phyloP scores from a whole-genome alignment of 805 yeast species.

The Wickerhamiella cacticola region DNA sequence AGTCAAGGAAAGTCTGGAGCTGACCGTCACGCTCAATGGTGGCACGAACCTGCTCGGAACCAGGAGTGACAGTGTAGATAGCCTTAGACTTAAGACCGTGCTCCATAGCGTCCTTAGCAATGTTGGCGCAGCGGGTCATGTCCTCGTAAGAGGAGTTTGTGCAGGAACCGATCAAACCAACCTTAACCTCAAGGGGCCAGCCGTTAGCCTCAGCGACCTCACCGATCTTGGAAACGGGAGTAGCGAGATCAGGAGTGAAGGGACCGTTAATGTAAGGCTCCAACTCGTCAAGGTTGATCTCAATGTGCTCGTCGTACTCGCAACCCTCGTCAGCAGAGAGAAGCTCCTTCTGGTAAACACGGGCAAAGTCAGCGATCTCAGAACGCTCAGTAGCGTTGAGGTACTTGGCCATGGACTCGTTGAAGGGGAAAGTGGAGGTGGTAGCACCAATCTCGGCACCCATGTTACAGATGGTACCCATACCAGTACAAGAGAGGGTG shows the following conservation, averaged over 20 bases:
- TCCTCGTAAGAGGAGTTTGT: slow-evolving; percentile 98
- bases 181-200: slow-evolving; percentile 90
- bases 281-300: slow-evolving; percentile 74
- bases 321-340: slow-evolving; percentile 85
- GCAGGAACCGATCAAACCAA: slow-evolving; percentile 96
- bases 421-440: slow-evolving; percentile 94
- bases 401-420: slow-evolving; percentile 77
- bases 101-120: slow-evolving; percentile 77
- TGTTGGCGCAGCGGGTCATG: slow-evolving; percentile 92
- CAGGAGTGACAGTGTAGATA: slow-evolving; percentile 90
- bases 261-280: slow-evolving; percentile 98
- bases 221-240: slow-evolving; percentile 80
- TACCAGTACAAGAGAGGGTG: slow-evolving; percentile 91
- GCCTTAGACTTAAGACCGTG: slow-evolving; percentile 89
- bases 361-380: slow-evolving; percentile 72
- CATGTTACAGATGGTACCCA: slow-evolving; percentile 99
- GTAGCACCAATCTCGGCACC: slow-evolving; percentile 99
- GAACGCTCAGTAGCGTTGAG: slow-evolving; percentile 77
- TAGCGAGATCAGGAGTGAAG: slow-evolving; percentile 94
- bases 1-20: slow-evolving; percentile 73
- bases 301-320: slow-evolving; percentile 86
- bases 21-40: slow-evolving; percentile 95
- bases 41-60: slow-evolving; percentile 97
- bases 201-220: slow-evolving; percentile 70
- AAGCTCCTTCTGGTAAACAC: slow-evolving; percentile 40